phyloP scores from a whole-genome alignment of 139 green algal genomes.

The Limnomonas spitsbergensis region DNA sequence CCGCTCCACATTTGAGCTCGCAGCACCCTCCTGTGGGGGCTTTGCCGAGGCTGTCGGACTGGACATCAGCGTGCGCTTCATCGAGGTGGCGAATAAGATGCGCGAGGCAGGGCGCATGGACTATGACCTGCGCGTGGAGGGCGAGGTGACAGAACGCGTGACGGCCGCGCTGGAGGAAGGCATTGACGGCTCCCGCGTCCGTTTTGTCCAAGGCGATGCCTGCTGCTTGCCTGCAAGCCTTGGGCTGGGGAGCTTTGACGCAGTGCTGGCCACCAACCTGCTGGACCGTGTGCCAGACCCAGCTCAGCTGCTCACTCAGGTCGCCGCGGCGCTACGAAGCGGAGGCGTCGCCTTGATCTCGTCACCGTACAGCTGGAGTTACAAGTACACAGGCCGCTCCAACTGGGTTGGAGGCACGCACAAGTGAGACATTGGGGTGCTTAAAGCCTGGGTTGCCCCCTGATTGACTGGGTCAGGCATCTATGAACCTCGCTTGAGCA shows the following conservation, averaged over 20 bases:
- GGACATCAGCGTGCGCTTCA: conserved; percentile 23
- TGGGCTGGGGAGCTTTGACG: conserved; percentile 50
- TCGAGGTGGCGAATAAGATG: conserved; percentile 44
- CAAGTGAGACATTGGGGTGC: conserved; percentile 32
- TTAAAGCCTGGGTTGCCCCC: no score
- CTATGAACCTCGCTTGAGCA: no score
- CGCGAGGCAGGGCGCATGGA: conserved; percentile 43
- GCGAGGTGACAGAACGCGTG: conserved; percentile 50
- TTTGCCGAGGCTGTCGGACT: conserved; percentile 42
- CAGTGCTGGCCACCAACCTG: conserved; percentile 69
- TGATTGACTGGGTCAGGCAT: no score
- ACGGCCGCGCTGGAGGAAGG: conserved; percentile 31
- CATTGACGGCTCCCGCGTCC: conserved; percentile 45
- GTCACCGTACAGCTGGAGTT: conserved; percentile 68
- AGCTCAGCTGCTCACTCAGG: conserved; percentile 38
- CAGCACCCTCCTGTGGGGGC: conserved; percentile 7
- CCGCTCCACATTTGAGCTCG: conserved; percentile 63
- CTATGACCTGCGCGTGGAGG: conserved; percentile 60
- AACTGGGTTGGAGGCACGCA: conserved; percentile 61
- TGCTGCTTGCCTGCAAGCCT: neutral
- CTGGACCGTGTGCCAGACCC: conserved; percentile 73
- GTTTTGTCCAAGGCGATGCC: conserved; percentile 53
- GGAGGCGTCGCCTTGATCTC: conserved; percentile 61
- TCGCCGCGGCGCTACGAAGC: conserved; percentile 15
- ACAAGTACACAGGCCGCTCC: conserved; percentile 56